A percentile compares a stretch with the other conserved stretches of the same genome.
Conservation (phyloP, 2,329 filamentous ascomycete species). For the Cadophora sp. region DNA sequence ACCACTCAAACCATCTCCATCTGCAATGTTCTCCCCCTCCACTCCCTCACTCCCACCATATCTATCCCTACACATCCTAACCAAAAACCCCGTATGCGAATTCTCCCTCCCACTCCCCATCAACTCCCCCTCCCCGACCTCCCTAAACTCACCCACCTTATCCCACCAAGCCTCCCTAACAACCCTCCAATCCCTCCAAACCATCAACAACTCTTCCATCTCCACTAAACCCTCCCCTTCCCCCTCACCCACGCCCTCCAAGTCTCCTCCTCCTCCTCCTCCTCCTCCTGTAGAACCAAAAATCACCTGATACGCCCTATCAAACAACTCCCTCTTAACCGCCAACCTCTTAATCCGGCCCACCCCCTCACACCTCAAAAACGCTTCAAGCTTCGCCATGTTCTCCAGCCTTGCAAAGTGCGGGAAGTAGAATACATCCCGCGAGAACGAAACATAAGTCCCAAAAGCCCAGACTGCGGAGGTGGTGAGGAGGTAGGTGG, state of each 20-base stretch:
- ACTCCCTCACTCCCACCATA: too few species aligned
- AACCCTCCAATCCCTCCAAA: constrained; percentile 8
- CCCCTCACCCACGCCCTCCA: neutral
- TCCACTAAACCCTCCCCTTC: neutral
- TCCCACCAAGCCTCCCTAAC: neutral
- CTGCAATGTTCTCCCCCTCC: neutral
- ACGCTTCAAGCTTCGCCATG: neutral
- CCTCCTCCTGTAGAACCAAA: neutral
- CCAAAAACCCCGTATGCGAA: neutral
- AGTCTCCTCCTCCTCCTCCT: neutral
- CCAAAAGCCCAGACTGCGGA: neutral
- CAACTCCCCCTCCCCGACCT: neutral
- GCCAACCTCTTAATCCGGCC: neutral
- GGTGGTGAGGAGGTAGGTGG: neutral
- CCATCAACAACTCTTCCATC: neutral
- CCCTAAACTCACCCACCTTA: neutral
- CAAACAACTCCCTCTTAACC: constrained; percentile 4
- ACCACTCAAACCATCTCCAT: neutral
- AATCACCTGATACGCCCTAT: neutral
- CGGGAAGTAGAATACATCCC: constrained; percentile 7
- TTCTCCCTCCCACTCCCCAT: neutral
- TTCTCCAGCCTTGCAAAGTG: too few species aligned
- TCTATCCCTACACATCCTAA: neutral
- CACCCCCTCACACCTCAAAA: neutral
- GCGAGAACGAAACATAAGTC: neutral